Evolutionary conservation across 176 grass and related monocot genomes (phyloP), one percentile per base, ranked within the genome.

Genomic region (Carex parvula): DNA sequence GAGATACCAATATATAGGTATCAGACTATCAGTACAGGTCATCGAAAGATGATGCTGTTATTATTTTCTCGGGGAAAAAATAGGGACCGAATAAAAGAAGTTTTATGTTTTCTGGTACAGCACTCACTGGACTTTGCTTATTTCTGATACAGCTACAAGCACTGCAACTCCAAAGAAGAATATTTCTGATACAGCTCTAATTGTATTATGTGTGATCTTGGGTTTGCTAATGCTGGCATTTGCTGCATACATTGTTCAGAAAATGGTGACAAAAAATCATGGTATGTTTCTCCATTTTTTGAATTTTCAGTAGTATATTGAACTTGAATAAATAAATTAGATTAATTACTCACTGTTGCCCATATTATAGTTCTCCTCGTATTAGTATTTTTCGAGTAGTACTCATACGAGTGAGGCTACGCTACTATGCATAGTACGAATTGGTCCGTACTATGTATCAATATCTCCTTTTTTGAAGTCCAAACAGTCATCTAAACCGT

Each of bases 1-100:
- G 93, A 95, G 68, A 5, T 95, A 46, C 21, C 20, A 4, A 18
- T 52, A 46, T 74, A 20, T 14, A 26, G 70, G 42, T 24, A 42
- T 70, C 35, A 42, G 35, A 44, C 42, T 24, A 20, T 70, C 35
- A 42, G 35, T 70, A 70, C 0, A 41, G 70, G 11, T 21, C 3
- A 74, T 52, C 42, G 1, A 52, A 48, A 52, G 42, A 74, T 20
- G 39, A 74, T 52, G 42, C 70, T 52, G 10, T 0, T 29, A 29
- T 15, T 2, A 53, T 75, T 75, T 26, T 75, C 14, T 39, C 7
- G 13, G 70, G 44, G 46, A 3, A 75, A 75, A 75, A 75, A 26
- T 21, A 16, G 46, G 20, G 12, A 26, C 3, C 20, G 22, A 50
- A 22, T 15, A 14, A 75, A 26, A 13, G 4, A 50, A 15, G 0